Evolutionary conservation across 441 rosid genomes (phyloP).

Genomic region (Arabidopsis hybrid): DNA sequence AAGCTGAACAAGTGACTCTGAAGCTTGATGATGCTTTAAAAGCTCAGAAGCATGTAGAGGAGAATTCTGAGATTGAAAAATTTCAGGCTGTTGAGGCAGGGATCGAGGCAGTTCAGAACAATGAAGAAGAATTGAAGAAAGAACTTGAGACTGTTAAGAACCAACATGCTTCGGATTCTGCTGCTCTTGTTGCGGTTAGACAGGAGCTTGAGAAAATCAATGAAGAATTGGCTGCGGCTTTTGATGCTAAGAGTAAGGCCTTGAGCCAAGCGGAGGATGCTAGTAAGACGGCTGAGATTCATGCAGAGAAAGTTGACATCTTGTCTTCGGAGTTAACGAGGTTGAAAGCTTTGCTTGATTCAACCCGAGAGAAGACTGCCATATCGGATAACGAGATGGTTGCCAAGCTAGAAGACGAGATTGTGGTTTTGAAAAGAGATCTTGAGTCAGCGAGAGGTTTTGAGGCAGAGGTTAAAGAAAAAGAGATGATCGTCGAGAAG

Average conservation of each 20-base stretch:
- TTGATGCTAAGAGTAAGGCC: conserved; percentile 85
- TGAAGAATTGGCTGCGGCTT: conserved; percentile 75
- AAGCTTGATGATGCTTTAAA: conserved; percentile 81
- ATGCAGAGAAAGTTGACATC: conserved; percentile 73
- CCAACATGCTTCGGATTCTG: conserved; percentile 82
- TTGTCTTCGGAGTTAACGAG: conserved; percentile 72
- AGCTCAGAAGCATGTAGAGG: conserved; percentile 82
- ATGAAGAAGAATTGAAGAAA: conserved; percentile 78
- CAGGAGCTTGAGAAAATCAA: conserved; percentile 73
- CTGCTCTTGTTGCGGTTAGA: conserved; percentile 67
- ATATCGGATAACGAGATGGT: conserved; percentile 56
- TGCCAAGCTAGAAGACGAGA: conserved; percentile 66
- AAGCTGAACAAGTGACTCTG: conserved; percentile 68
- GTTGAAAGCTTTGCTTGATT: conserved; percentile 73
- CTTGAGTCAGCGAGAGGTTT: conserved; percentile 61
- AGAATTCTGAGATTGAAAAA: conserved; percentile 81
- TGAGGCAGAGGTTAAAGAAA: conserved; percentile 64
- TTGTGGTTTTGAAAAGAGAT: conserved; percentile 59
- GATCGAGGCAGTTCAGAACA: conserved; percentile 79
- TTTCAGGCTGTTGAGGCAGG: conserved; percentile 87
- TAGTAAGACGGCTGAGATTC: conserved; percentile 77
- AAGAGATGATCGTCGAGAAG: conserved; percentile 67
- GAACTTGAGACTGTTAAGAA: conserved; percentile 76
- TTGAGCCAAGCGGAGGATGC: conserved; percentile 86
- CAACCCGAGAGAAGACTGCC: conserved; percentile 59